phyloP scores from a whole-genome alignment of 1,284 basidiomycete genomes.

The Exobasidium rhododendri region DNA sequence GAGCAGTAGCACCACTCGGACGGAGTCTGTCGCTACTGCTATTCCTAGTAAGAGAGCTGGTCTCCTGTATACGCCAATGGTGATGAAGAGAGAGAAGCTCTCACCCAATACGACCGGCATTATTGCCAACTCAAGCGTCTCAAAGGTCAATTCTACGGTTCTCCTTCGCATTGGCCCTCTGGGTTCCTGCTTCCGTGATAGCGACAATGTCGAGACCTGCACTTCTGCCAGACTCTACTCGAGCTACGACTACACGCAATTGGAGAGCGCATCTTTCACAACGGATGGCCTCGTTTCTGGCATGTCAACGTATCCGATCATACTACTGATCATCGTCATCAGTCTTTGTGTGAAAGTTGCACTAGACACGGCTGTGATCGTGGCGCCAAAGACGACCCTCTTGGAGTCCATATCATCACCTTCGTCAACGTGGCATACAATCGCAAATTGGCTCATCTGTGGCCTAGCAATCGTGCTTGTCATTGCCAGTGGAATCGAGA shows the following conservation, averaged over 20 bases:
- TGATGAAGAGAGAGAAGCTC: background rate
- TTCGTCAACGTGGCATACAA: background rate
- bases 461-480: background rate
- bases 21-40: background rate
- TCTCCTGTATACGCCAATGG: background rate
- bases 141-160: background rate
- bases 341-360: background rate
- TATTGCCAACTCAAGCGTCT: background rate
- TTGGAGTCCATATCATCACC: background rate
- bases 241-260: background rate
- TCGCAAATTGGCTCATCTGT: background rate
- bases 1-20: background rate
- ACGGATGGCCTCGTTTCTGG: background rate
- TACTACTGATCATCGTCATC: constrained; percentile 6
- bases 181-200: constrained; percentile 4
- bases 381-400: background rate
- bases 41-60: background rate
- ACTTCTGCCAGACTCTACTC: constrained; percentile 3
- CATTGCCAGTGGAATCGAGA: constrained; percentile 1
- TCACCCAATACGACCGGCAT: background rate
- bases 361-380: background rate
- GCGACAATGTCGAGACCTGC: background rate
- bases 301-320: background rate
- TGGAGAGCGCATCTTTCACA: background rate
- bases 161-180: constrained; percentile 7